Evolutionary conservation across 495 filamentous ascomycete genomes (phyloP).

Genomic region (Elaphomyces granulatus): DNA sequence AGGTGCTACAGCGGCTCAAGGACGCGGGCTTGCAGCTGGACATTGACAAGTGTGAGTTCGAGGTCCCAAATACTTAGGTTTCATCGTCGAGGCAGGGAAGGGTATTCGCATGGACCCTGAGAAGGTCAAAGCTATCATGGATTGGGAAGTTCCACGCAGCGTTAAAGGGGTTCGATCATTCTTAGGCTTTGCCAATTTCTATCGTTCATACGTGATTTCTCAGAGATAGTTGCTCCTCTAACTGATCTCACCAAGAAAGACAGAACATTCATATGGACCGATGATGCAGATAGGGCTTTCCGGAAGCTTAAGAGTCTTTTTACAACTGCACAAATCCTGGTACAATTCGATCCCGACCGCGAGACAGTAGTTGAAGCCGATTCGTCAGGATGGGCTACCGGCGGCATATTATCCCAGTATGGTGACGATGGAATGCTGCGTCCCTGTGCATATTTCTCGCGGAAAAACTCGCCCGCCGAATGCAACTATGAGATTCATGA

Average conservation of each 20-base stretch:
- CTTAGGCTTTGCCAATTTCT: constrained; percentile 25
- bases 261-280: constrained; percentile 19
- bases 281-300: constrained; percentile 54
- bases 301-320: constrained; percentile 39
- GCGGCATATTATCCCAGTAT: constrained; percentile 14
- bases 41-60: constrained; percentile 20
- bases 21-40: constrained; percentile 12
- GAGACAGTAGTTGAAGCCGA: constrained; percentile 13
- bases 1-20: constrained; percentile 10
- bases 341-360: constrained; percentile 10
- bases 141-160: constrained; percentile 10
- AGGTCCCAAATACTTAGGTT: constrained; percentile 13
- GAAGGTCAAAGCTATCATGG: constrained; percentile 14
- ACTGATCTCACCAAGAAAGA: constrained; percentile 10
- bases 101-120: constrained; percentile 12
- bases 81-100: constrained; percentile 11
- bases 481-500: constrained; percentile 19
- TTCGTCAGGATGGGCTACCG: constrained; percentile 8
- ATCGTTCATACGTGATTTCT: constrained; percentile 18
- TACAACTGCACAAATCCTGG: constrained; percentile 10
- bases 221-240: constrained; percentile 6
- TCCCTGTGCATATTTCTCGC: constrained; percentile 16
- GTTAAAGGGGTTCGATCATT: constrained; percentile 14
- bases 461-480: constrained; percentile 11
- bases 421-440: constrained; percentile 9